Evolutionary conservation across 257 asterid species (phyloP), one percentile per base, ranked within the genome.

Genomic region (Salvia hispanica): DNA sequence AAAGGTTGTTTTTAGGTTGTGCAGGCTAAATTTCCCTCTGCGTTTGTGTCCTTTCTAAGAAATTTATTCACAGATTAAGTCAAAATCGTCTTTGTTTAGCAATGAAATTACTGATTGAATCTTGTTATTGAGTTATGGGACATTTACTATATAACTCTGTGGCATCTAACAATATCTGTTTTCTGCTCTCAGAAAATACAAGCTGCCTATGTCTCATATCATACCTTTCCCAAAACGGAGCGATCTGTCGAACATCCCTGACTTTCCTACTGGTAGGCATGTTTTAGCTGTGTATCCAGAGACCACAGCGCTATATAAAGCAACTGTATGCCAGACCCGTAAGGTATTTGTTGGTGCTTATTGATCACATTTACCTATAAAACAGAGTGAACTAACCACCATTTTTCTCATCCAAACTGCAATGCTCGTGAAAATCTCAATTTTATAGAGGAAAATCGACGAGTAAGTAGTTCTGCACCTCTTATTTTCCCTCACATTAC

Each of bases 271-370:
- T 12, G 99, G 99, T 43, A 85, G 75, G 77, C 91, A 88, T 55
- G 99, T 94, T 62, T 78, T 91, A 79, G 99, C 99, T 10, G 96
- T 94, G 73, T 91, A 94, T 77, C 99, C 99, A 16, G 94, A 88
- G 75, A 94, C 99, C 74, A 91, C 96, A 1, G 95, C 99, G 6
- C 85, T 94, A 37, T 94, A 91, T 68, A 94, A 91, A 83, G 99
- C 98, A 16, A 94, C 99, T 4, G 99, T 94, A 21, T 93, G 83
- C 76, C 95, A 76, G 77, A 62, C 88, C 64, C 96, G 95, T 47
- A 94, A 94, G 96, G 99, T 94, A 83, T 44, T 46, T 69, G 57
- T 33, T 72, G 45, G 16, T 40, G 44, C 64, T 64, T 1, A 9
- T 42, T 58, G 15, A 40, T 25, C 3, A 14, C 42, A 3, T 62